A percentile compares a stretch with the other conserved stretches of the same genome.
Evolutionary conservation across 768 basidiomycete genomes (phyloP).

Genomic region (Inosperma sp.): DNA sequence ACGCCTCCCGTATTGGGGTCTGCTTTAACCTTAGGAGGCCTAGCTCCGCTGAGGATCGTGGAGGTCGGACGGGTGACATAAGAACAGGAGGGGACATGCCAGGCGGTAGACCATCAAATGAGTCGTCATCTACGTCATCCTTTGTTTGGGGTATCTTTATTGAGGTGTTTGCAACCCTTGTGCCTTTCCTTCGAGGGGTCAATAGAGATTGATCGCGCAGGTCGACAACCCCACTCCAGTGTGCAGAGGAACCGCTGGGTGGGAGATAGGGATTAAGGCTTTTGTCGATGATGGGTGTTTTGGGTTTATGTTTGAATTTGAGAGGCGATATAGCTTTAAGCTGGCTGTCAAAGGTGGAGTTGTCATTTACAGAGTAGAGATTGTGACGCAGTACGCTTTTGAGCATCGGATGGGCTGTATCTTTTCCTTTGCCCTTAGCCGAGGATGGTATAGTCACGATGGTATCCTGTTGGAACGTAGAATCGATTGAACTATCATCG

Average conservation of each 20-base stretch:
- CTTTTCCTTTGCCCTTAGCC: slow-evolving; percentile 47
- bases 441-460: slow-evolving; percentile 24
- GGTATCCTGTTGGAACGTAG: slow-evolving; percentile 22
- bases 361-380: slow-evolving; percentile 37
- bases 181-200: slow-evolving; percentile 39
- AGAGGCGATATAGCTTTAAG: slow-evolving; percentile 43
- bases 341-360: slow-evolving; percentile 32
- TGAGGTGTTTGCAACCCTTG: slow-evolving; percentile 25
- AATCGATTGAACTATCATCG: slow-evolving; percentile 15
- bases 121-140: slow-evolving; percentile 44
- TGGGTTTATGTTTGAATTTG: slow-evolving; percentile 47
- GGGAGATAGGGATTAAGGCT: slow-evolving; percentile 60
- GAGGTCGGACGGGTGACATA: slow-evolving; percentile 54
- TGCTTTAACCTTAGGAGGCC: slow-evolving; percentile 44
- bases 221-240: slow-evolving; percentile 76
- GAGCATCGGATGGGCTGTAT: slow-evolving; percentile 37
- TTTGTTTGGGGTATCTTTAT: slow-evolving; percentile 21
- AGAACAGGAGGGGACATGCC: slow-evolving; percentile 56
- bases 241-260: slow-evolving; percentile 40
- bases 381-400: slow-evolving; percentile 51
- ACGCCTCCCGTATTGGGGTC: slow-evolving; percentile 72
- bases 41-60: slow-evolving; percentile 45
- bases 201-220: slow-evolving; percentile 51
- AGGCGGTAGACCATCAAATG: slow-evolving; percentile 48
- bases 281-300: slow-evolving; percentile 54